phyloP scores from a whole-genome alignment of 495 filamentous ascomycete genomes.

The Pyrenula aspistea region DNA sequence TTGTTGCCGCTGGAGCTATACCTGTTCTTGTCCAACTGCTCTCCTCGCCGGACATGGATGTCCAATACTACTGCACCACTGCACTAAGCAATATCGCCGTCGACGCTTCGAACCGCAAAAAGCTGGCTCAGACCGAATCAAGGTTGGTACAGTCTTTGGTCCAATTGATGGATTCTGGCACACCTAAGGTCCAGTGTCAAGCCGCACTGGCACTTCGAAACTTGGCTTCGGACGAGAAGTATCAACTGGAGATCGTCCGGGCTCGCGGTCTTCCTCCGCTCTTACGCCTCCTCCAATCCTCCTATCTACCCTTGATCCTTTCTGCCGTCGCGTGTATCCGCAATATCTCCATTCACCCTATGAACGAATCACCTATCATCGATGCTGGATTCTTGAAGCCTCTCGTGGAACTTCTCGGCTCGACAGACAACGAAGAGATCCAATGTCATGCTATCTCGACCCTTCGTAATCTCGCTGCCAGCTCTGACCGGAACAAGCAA shows the following conservation, averaged over 20 bases:
- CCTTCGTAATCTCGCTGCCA: constrained; percentile 86
- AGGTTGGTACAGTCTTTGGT: constrained; percentile 87
- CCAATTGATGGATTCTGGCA: constrained; percentile 91
- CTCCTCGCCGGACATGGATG: constrained; percentile 84
- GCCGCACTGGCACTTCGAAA: constrained; percentile 90
- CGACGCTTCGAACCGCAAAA: constrained; percentile 79
- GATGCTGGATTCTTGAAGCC: constrained; percentile 93
- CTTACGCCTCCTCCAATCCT: constrained; percentile 80
- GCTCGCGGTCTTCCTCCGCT: constrained; percentile 74
- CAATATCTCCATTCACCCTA: constrained; percentile 97
- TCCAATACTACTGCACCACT: constrained; percentile 98
- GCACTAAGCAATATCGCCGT: constrained; percentile 98
- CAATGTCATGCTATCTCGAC: constrained; percentile 98
- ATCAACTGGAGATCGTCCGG: constrained; percentile 93
- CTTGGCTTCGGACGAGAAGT: constrained; percentile 94
- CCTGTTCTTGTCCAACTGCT: constrained; percentile 91
- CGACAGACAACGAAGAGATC: constrained; percentile 96
- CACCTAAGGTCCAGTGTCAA: constrained; percentile 96
- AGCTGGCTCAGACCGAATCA: constrained; percentile 76
- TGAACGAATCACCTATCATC: constrained; percentile 98
- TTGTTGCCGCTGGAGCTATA: constrained; percentile 92
- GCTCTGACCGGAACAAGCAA: constrained; percentile 93
- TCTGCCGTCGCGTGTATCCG: constrained; percentile 97
- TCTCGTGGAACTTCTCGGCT: constrained; percentile 83
- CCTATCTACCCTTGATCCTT: constrained; percentile 88